Evolutionary conservation across 2,329 filamentous ascomycete species (phyloP).

Genomic region (Epichloe amarillans): DNA sequence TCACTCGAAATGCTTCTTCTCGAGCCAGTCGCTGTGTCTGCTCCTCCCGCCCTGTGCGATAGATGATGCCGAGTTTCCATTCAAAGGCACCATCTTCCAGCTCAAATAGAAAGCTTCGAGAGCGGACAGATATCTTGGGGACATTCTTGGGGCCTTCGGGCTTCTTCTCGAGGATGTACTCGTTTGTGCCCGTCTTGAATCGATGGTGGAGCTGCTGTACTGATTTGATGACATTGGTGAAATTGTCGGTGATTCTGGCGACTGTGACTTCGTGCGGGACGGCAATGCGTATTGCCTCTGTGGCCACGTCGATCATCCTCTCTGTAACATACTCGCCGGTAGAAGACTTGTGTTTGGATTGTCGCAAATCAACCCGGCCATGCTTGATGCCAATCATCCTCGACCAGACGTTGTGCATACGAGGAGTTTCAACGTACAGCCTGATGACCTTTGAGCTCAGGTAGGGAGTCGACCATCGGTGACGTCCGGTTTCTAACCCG

Average conservation of each 20-base stretch:
- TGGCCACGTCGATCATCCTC: conserved; percentile 68
- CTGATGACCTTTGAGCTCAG: conserved; percentile 63
- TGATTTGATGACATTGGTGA: conserved; percentile 77
- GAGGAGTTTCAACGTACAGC: conserved; percentile 78
- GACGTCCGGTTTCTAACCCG: conserved; percentile 65
- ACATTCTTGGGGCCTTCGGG: conserved; percentile 78
- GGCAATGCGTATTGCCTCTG: conserved; percentile 75
- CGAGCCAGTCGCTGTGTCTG: conserved; percentile 81
- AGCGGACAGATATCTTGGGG: conserved; percentile 72
- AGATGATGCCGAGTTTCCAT: conserved; percentile 93
- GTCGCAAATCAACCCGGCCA: conserved; percentile 66
- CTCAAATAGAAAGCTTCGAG: conserved; percentile 75
- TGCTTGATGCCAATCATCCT: conserved; percentile 74
- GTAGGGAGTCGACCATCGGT: conserved; percentile 80
- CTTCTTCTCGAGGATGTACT: conserved; percentile 75
- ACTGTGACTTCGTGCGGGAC: conserved; percentile 87
- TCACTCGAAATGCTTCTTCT: conserved; percentile 79
- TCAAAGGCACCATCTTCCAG: conserved; percentile 94
- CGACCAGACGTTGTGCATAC: conserved; percentile 74
- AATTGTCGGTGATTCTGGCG: conserved; percentile 85
- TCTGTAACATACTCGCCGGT: conserved; percentile 51
- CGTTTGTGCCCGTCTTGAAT: conserved; percentile 75
- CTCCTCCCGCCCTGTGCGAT: conserved; percentile 75
- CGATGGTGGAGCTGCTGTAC: conserved; percentile 85
- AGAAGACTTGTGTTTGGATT: conserved; percentile 55